Base-by-base conservation (phyloP, 768 basidiomycete species). In the Russula abietina region DNA sequence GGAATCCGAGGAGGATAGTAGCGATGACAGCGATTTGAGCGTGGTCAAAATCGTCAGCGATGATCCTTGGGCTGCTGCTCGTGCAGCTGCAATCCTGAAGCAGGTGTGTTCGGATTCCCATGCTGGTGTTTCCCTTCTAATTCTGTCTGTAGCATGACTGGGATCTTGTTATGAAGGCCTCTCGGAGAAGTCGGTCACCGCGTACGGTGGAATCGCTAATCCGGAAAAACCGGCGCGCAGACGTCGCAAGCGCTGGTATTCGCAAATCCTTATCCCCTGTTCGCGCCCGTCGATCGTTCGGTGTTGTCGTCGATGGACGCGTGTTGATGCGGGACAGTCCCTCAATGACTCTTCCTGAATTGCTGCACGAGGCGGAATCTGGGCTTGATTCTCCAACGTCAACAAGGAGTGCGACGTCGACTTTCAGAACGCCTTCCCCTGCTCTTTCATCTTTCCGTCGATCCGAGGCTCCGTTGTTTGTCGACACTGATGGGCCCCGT, bases 41-140 rank as follows among this genome's bases (percentile, higher is more conserved):
- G 76, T 95, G 6, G 84, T 97, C 66, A 88, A 90, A 75, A 89
- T 96, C 64, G 86, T 86, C 2, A 92, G 90, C 62, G 82, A 84
- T 24, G 90, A 96, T 72, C 90, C 94, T 2, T 79, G 81, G 62
- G 91, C 91, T 19, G 94, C 94, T 51, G 94, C 93, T 2, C 78
- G 91, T 53, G 94, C 93, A n/a, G 93, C 91, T 38, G 94, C 94
- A 0, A 94, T 97, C 62, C 77, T 97, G 68, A 93, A 89, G 73
- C 81, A 91, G 79, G 92, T 91, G 54, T n/a, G 83, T 72, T 14
- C 1, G 26, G 7, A 22, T 3, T 3, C n/a, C 17, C 30, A 26
- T 22, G 2, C 17, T 33, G 14, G 19, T 19, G 22, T 22, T 10
- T 43, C 32, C 14, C n/a, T 38, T 28, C 50, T 57, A 6, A 14